Evolutionary conservation across 2,329 filamentous ascomycete genomes (phyloP).

Genomic region (Paraphaeosphaeria sporulosa): DNA sequence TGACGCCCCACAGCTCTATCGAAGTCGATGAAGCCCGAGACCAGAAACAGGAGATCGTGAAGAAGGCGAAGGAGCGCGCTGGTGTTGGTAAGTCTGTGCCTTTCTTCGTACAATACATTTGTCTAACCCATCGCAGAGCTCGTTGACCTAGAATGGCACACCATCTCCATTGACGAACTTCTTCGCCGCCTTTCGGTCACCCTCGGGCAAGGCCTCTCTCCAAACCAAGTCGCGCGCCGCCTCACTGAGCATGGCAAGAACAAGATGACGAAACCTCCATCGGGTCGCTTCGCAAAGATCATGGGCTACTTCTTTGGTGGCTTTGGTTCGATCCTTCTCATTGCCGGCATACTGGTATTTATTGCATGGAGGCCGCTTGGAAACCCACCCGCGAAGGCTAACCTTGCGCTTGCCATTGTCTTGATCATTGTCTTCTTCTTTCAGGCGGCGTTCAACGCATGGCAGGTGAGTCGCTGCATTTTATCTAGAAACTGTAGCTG

Average conservation of each 20-base stretch:
- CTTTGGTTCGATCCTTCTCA: constrained; percentile 74
- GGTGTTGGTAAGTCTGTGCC: constrained; percentile 36
- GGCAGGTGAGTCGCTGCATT: constrained; percentile 38
- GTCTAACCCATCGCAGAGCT: constrained; percentile 28
- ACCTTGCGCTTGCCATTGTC: constrained; percentile 76
- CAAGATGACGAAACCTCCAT: constrained; percentile 70
- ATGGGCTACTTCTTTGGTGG: constrained; percentile 79
- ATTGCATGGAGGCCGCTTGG: constrained; percentile 79
- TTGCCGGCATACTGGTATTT: constrained; percentile 76
- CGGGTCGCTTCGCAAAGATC: constrained; percentile 64
- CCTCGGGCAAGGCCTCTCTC: constrained; percentile 65
- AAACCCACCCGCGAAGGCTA: constrained; percentile 73
- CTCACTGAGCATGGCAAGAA: constrained; percentile 71
- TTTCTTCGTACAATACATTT: background rate
- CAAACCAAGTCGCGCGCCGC: constrained; percentile 63
- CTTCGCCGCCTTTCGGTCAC: constrained; percentile 66
- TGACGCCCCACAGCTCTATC: constrained; percentile 41
- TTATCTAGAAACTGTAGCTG: background rate
- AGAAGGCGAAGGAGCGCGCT: constrained; percentile 44
- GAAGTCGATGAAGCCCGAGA: constrained; percentile 49
- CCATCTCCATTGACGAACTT: constrained; percentile 64
- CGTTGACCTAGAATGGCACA: constrained; percentile 73
- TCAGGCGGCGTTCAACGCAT: constrained; percentile 65
- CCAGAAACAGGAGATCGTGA: constrained; percentile 36
- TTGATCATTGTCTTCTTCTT: constrained; percentile 72